These are phyloP conservation scores for Clarireedia monteithiana DNA, from an alignment of 2,329 filamentous ascomycete species.

Conservation along the genomic window DNA sequence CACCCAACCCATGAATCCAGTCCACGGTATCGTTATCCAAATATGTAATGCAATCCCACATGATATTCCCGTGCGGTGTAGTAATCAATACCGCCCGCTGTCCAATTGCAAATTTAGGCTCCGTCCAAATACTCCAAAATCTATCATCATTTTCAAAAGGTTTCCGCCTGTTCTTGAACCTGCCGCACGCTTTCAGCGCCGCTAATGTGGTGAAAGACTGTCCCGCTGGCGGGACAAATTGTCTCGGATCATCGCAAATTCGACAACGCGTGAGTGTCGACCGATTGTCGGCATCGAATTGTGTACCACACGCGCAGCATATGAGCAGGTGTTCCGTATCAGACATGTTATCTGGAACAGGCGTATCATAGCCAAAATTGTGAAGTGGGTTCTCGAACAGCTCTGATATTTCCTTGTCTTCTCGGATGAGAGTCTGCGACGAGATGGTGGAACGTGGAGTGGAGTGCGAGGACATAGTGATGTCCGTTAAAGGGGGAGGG, in stretches of 20 bases:
- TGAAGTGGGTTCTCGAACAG: slow-evolving; percentile 16
- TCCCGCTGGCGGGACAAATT: slow-evolving; percentile 57
- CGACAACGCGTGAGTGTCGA: slow-evolving; percentile 47
- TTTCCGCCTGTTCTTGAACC: slow-evolving; percentile 47
- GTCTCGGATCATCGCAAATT: slow-evolving; percentile 67
- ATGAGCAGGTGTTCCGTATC: slow-evolving; percentile 38
- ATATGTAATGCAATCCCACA: slow-evolving; percentile 72
- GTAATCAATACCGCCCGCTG: slow-evolving; percentile 64
- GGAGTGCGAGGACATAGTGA: slow-evolving; percentile 1
- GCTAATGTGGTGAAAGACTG: slow-evolving; percentile 59
- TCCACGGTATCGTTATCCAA: slow-evolving; percentile 57
- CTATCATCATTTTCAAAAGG: slow-evolving; percentile 37
- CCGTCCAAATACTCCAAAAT: slow-evolving; percentile 40
- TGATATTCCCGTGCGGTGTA: slow-evolving; percentile 59
- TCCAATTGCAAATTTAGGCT: slow-evolving; percentile 62
- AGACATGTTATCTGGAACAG: slow-evolving; percentile 13
- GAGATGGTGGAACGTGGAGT: slow-evolving; percentile 1
- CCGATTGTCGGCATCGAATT: slow-evolving; percentile 49
- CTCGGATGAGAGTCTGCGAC: background rate
- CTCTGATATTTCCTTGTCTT: too few species aligned
- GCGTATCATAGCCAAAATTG: slow-evolving; percentile 13
- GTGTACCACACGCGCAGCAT: slow-evolving; percentile 63
- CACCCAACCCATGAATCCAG: slow-evolving; percentile 52
- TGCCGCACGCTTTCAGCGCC: slow-evolving; percentile 30
- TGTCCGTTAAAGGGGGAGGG: background rate